Evolutionary conservation across 305 asterid species (phyloP), one percentile per base, ranked within the genome.

Genomic region (Fraxinus platypoda): DNA sequence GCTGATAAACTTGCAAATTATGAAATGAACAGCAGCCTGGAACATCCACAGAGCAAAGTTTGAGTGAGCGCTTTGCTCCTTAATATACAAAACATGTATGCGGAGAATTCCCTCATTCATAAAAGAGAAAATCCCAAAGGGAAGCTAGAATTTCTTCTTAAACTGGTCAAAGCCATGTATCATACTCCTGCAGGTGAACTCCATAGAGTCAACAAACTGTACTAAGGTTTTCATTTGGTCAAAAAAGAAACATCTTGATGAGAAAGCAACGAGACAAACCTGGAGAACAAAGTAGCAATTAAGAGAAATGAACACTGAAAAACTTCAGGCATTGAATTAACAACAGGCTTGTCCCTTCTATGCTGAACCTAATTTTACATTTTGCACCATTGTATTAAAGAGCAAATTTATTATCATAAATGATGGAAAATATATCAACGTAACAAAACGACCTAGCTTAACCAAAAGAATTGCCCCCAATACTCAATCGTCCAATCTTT

Each of bases 101-200:
- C 43, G 85, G 75, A 88, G 82, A 83, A 73, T 85, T 86, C 89
- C 86, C 17, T 85, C 84, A 86, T 83, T 81, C 83, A 85, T 74
- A 77, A 89, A 85, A 82, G 81, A 87, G 76, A 86, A 85, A 84
- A 81, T 78, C 82, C 89, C 92, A 88, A 85, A 87, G 84, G 77
- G 90, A 84, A 80, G 89, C 87, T 85, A 84, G 81, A 85, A 70
- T 83, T 84, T 87, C 92, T 87, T 90, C 89, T 80, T 88, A 85
- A 85, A 88, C 90, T 84, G 70, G 89, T 89, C 88, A 87, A 84
- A 84, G 86, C 90, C 90, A 88, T 85, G 89, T 66, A 83, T 85
- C 89, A 87, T 80, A 87, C 81, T 68, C 95, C 95, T 90, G 95
- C 92, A 91, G 59, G 88, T 85, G 89, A 91, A 88, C 91, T 86